A percentile compares a stretch with the other conserved stretches of the same genome.
These are phyloP conservation scores for Termitomyces sp. DNA, from an alignment of 768 basidiomycete species.

Conservation along the genomic window DNA sequence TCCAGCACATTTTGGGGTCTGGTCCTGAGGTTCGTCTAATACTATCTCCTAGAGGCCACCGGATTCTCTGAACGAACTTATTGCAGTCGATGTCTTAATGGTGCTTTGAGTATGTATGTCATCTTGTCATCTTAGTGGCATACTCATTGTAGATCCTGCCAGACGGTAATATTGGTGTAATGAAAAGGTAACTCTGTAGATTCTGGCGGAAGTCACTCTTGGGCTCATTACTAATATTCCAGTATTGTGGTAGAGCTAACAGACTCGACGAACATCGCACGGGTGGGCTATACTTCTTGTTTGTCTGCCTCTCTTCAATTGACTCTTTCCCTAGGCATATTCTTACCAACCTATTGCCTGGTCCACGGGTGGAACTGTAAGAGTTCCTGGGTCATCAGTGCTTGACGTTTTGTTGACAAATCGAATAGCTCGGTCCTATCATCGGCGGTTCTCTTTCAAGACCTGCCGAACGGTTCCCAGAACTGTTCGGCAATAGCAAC, in stretches of 20 bases:
- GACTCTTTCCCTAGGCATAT: constrained; percentile 42
- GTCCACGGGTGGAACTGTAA: constrained; percentile 23
- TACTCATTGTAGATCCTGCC: neutral
- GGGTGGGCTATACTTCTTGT: constrained; percentile 28
- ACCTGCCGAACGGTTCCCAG: constrained; percentile 56
- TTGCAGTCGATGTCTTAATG: constrained; percentile 61
- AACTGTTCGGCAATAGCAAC: constrained; percentile 37
- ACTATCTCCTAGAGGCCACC: neutral
- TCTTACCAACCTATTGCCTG: constrained; percentile 60
- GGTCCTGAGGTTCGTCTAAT: constrained; percentile 39
- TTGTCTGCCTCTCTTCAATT: neutral
- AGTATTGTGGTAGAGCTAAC: constrained; percentile 76
- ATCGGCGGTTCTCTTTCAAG: constrained; percentile 55
- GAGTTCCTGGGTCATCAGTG: neutral
- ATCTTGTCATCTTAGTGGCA: neutral
- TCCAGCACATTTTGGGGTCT: constrained; percentile 67
- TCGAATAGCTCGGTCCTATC: constrained; percentile 41
- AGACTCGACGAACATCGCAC: constrained; percentile 66
- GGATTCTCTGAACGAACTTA: constrained; percentile 3
- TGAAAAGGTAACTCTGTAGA: constrained; percentile 43
- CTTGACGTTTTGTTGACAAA: neutral
- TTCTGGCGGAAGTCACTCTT: neutral
- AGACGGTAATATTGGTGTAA: constrained; percentile 67
- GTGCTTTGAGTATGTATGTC: constrained; percentile 55
- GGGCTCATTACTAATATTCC: neutral